Evolutionary conservation across 495 filamentous ascomycete species (phyloP).

Genomic region (Cudoniella acicularis): DNA sequence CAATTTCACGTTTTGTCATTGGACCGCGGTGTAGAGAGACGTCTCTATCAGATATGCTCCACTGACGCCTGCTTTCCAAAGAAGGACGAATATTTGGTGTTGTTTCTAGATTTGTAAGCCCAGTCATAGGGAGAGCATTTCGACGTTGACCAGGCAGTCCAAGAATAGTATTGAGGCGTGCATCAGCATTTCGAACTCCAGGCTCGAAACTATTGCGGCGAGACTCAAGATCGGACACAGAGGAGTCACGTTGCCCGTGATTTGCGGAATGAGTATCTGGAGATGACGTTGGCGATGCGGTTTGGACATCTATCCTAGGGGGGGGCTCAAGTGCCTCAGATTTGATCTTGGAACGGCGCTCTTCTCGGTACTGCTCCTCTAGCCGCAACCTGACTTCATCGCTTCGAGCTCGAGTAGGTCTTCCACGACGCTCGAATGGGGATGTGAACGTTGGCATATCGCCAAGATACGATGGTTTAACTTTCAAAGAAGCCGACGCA

Average conservation of each 20-base stretch:
- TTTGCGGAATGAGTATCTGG: constrained; percentile 13
- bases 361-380: background rate
- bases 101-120: constrained; percentile 25
- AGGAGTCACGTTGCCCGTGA: constrained; percentile 16
- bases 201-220: constrained; percentile 21
- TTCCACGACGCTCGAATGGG: constrained; percentile 38
- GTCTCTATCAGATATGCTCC: constrained; percentile 69
- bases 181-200: constrained; percentile 26
- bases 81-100: constrained; percentile 8
- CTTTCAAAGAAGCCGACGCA: constrained; percentile 33
- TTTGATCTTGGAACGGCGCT: background rate
- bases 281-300: constrained; percentile 40
- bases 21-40: constrained; percentile 34
- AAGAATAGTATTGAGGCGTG: constrained; percentile 33
- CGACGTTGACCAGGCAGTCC: constrained; percentile 35
- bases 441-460: constrained; percentile 51
- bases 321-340: constrained; percentile 46
- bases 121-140: constrained; percentile 35
- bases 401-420: constrained; percentile 8
- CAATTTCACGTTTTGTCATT: constrained; percentile 64
- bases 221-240: constrained; percentile 25
- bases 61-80: constrained; percentile 41
- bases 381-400: background rate
- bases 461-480: constrained; percentile 36
- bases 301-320: constrained; percentile 58